phyloP scores from a whole-genome alignment of 371 early-diverging fungal genomes.

The Zychaea mexicana region DNA sequence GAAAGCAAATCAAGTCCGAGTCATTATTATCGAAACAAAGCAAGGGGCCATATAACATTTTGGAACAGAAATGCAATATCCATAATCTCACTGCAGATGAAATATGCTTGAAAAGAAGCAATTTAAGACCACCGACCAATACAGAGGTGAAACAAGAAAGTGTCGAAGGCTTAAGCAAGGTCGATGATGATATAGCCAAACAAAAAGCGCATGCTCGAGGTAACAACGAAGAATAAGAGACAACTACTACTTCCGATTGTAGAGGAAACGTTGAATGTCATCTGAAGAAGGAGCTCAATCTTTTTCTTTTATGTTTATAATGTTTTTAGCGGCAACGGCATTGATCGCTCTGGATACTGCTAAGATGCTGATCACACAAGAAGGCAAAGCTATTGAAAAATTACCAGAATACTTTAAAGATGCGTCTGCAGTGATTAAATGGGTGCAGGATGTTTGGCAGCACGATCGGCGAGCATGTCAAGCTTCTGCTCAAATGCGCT shows the following conservation, averaged over 20 bases:
- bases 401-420: slow-evolving; percentile 4
- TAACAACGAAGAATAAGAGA: no score
- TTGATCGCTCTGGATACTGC: not conserved
- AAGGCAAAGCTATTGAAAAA: not conserved
- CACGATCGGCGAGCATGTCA: not conserved
- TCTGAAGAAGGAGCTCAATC: no score
- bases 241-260: no score
- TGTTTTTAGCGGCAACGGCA: not conserved
- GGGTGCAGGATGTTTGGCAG: not conserved
- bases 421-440: not conserved
- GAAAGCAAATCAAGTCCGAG: no score
- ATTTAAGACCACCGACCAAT: not conserved
- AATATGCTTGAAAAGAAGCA: not conserved
- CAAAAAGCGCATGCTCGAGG: not conserved
- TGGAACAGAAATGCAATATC: not conserved
- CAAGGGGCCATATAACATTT: not conserved
- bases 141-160: not conserved
- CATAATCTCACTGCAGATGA: not conserved
- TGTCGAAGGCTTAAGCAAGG: not conserved
- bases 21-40: not conserved
- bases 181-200: not conserved
- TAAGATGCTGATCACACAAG: not conserved
- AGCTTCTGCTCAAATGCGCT: not conserved
- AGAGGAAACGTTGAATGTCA: no score
- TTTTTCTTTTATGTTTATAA: not conserved